Evolutionary conservation across 805 yeast genomes (phyloP).

Genomic region (Yarrowia sp.): DNA sequence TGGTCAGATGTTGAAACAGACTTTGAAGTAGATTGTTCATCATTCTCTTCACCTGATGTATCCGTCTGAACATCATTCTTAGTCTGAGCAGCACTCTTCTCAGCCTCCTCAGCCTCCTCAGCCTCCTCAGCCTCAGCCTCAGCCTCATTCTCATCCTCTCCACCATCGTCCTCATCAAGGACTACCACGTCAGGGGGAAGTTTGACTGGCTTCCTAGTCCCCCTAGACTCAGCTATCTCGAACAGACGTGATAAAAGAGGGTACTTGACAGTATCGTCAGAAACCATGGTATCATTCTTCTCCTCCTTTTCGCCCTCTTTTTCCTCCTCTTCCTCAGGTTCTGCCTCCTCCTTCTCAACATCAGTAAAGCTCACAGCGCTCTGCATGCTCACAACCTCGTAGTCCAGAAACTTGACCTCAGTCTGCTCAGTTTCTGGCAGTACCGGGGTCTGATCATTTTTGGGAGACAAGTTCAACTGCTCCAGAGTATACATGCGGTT

Average conservation of each 20-base stretch:
- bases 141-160: no score
- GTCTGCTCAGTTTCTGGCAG: background rate
- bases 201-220: no score
- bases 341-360: background rate
- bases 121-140: background rate
- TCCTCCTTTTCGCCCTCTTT: background rate
- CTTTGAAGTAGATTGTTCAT: no score
- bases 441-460: background rate
- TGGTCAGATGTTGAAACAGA: no score
- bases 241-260: no score
- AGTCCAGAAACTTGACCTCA: constrained; percentile 2
- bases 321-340: background rate
- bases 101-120: background rate
- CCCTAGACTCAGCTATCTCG: no score
- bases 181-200: no score
- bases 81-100: no score
- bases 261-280: no score
- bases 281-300: background rate
- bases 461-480: constrained; percentile 4
- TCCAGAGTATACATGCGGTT: constrained; percentile 19
- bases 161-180: no score
- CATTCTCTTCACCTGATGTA: no score
- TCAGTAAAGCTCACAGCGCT: background rate
- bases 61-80: no score
- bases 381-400: background rate